Evolutionary conservation across 257 asterid genomes (phyloP).

Genomic region (Lycium ferocissimum): DNA sequence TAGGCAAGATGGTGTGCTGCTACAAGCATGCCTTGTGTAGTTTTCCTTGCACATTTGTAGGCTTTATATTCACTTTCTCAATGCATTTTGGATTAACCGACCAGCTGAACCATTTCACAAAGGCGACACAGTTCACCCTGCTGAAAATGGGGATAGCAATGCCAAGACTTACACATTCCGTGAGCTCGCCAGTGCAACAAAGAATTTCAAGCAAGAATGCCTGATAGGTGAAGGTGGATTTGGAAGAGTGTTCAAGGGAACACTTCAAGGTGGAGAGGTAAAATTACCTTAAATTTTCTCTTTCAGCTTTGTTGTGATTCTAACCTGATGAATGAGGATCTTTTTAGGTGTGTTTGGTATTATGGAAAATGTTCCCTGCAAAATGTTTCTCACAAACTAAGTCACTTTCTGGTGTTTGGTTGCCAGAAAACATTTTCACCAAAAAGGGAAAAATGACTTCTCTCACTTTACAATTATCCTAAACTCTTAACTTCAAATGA

Average conservation of each 20-base stretch:
- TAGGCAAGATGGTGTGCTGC: background rate
- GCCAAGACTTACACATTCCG: constrained; percentile 41
- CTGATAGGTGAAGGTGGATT: constrained; percentile 38
- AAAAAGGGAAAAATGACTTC: background rate
- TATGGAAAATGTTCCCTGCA: background rate
- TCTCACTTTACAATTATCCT: background rate
- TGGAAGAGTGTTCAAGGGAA: constrained; percentile 42
- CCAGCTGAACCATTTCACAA: constrained; percentile 28
- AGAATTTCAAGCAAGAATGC: constrained; percentile 40
- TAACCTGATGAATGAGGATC: background rate
- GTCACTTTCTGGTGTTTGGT: background rate
- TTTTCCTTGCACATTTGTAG: background rate
- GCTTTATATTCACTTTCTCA: constrained; percentile 13
- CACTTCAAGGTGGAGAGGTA: constrained; percentile 42
- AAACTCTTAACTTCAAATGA: background rate
- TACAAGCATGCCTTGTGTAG: background rate
- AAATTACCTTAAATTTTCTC: constrained; percentile 16
- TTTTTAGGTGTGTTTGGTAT: background rate
- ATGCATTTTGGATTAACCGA: background rate
- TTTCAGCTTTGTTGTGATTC: background rate
- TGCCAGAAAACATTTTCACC: background rate
- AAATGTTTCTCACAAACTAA: background rate
- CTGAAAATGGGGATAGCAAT: background rate
- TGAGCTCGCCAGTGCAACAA: constrained; percentile 41
- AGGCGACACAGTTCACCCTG: background rate